A percentile compares a stretch with the other conserved stretches of the same genome.
These are phyloP conservation scores for Globisporangium nodosum DNA, from an alignment of 352 stramenopile species.

Conservation along the genomic window DNA sequence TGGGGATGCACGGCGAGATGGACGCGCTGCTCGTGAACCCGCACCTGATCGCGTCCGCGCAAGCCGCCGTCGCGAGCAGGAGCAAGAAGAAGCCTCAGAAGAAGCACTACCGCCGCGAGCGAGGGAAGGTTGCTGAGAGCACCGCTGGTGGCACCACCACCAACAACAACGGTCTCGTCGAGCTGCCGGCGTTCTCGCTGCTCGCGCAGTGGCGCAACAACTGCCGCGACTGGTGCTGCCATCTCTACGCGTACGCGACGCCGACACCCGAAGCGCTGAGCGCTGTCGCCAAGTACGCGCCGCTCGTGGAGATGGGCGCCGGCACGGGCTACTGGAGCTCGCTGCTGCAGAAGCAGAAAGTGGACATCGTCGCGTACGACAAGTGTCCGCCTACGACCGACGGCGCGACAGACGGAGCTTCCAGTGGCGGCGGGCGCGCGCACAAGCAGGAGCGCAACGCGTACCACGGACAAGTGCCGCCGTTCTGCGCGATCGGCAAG, in stretches of 20 bases:
- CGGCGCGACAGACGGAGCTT: neutral
- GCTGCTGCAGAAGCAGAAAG: conserved; percentile 50
- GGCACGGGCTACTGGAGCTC: conserved; percentile 88
- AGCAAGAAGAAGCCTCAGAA: conserved; percentile 64
- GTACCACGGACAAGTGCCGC: conserved; percentile 60
- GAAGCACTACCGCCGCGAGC: conserved; percentile 52
- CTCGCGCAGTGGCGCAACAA: conserved; percentile 73
- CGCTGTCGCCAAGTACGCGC: conserved; percentile 40
- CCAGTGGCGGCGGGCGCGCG: conserved; percentile 13
- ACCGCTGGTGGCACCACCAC: conserved; percentile 7
- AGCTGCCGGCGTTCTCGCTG: conserved; percentile 62
- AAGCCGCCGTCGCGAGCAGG: conserved; percentile 19
- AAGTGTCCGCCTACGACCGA: conserved; percentile 36
- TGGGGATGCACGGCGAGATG: conserved; percentile 80
- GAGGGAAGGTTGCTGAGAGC: conserved; percentile 11
- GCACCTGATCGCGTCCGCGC: conserved; percentile 14
- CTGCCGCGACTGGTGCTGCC: conserved; percentile 69
- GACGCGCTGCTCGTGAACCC: conserved; percentile 51
- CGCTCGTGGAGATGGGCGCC: conserved; percentile 86
- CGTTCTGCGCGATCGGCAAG: conserved; percentile 51
- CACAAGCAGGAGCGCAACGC: conserved; percentile 30
- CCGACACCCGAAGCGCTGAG: conserved; percentile 48
- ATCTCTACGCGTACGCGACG: conserved; percentile 71
- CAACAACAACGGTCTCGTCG: conserved; percentile 19
- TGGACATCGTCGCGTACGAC: conserved; percentile 77